phyloP scores from a whole-genome alignment of 1,139 yeast genomes.

The Saccharomyces hybrid region DNA sequence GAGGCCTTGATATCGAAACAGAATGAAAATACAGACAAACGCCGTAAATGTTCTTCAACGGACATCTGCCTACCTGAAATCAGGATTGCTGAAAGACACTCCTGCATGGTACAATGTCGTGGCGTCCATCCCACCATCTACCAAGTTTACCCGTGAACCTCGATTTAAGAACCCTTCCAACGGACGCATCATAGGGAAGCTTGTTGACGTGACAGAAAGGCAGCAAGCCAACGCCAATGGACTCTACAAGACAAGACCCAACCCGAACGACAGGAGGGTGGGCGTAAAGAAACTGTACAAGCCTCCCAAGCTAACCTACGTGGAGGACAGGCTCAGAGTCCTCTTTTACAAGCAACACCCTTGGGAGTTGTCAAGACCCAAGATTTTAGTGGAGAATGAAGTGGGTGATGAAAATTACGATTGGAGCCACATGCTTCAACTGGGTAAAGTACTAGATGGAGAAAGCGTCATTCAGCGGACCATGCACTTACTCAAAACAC shows the following conservation, averaged over 20 bases:
- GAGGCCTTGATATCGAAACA: slow-evolving; percentile 1
- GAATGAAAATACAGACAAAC: slow-evolving; percentile 51
- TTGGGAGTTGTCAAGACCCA: slow-evolving; percentile 96
- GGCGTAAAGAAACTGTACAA: slow-evolving; percentile 38
- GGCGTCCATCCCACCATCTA: slow-evolving; percentile 69
- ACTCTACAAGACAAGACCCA: slow-evolving; percentile 45
- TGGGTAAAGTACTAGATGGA: slow-evolving; percentile 72
- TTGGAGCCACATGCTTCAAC: slow-evolving; percentile 74
- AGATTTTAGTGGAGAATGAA: slow-evolving; percentile 66
- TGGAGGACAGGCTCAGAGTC: slow-evolving; percentile 77
- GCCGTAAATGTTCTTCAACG: slow-evolving; percentile 70
- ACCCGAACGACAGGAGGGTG: slow-evolving; percentile 27
- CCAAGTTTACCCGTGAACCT: slow-evolving; percentile 47
- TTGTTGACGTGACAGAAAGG: slow-evolving; percentile 13
- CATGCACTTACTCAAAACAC: slow-evolving; percentile 49
- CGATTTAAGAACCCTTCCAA: slow-evolving; percentile 35
- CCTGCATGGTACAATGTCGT: slow-evolving; percentile 89
- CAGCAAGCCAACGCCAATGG: slow-evolving; percentile 10
- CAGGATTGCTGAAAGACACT: slow-evolving; percentile 56
- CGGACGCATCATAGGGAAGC: slow-evolving; percentile 11
- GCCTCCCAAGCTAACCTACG: slow-evolving; percentile 56
- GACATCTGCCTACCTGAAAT: slow-evolving; percentile 60
- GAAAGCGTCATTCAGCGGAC: slow-evolving; percentile 94
- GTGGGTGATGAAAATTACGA: slow-evolving; percentile 46
- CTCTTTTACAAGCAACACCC: slow-evolving; percentile 90